Conservation (phyloP, 2,329 filamentous ascomycete species). For the Cytospora leucostoma region DNA sequence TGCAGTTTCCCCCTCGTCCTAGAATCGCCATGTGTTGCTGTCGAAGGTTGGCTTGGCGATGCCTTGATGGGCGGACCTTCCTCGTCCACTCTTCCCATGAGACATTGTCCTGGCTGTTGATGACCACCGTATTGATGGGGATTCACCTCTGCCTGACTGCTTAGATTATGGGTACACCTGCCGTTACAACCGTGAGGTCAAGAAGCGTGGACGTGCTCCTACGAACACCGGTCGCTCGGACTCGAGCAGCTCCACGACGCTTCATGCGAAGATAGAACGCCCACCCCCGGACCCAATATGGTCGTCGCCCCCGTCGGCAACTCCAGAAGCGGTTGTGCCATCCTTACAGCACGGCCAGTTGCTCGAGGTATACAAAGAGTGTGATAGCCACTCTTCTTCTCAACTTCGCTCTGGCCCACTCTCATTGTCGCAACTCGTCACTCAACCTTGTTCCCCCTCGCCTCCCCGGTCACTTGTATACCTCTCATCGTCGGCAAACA, state of each 20-base stretch:
- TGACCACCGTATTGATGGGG: conserved; percentile 4
- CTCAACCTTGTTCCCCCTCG: conserved; percentile 6
- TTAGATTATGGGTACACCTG: conserved; percentile 43
- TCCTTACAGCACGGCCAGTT: conserved; percentile 13
- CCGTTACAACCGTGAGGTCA: conserved; percentile 41
- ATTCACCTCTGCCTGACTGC: background rate
- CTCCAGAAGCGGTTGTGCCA: conserved; percentile 20
- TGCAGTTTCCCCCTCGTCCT: background rate
- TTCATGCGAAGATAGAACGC: conserved; percentile 6
- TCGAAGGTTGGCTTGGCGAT: background rate
- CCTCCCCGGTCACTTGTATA: conserved; percentile 11
- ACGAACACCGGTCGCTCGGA: conserved; percentile 22
- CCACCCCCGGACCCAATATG: conserved; percentile 14
- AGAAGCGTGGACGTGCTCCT: conserved; percentile 41
- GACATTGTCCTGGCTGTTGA: background rate
- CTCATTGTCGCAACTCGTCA: conserved; percentile 12
- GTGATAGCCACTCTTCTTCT: conserved; percentile 11
- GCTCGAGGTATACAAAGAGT: conserved; percentile 9
- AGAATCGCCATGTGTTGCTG: background rate
- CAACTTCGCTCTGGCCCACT: conserved; percentile 10
- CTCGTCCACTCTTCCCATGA: background rate
- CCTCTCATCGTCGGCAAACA: conserved; percentile 21
- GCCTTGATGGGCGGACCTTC: background rate
- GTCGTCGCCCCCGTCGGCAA: conserved; percentile 23
- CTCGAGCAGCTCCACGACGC: conserved; percentile 8